Percentiles rank a stretch among this genome's conserved stretches.
These are phyloP conservation scores for Verticillium nonalfalfae DNA, from an alignment of 2,329 filamentous ascomycete species.

Conservation along the genomic window DNA sequence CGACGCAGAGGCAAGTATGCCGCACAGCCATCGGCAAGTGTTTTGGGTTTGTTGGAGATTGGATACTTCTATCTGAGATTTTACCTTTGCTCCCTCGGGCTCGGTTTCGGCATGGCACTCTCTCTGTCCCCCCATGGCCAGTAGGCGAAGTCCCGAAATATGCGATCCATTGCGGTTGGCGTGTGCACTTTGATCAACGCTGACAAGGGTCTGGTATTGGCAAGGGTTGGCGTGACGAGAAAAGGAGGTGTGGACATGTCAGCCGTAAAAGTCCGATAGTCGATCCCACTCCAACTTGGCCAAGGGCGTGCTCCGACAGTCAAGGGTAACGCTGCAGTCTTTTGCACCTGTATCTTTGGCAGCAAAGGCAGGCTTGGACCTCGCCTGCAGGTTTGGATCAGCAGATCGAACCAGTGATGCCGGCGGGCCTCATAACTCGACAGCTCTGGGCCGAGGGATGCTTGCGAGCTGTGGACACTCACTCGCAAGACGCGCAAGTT, in stretches of 20 bases:
- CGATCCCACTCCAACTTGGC: neutral
- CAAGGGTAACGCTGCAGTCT: neutral
- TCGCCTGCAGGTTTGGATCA: neutral
- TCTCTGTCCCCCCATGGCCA: neutral
- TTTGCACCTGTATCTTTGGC: neutral
- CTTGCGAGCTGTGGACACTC: neutral
- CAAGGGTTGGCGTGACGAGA: neutral
- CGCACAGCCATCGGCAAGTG: neutral
- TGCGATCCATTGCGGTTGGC: neutral
- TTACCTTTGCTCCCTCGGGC: neutral
- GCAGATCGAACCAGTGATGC: neutral
- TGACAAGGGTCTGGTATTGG: neutral
- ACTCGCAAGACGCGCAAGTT: neutral
- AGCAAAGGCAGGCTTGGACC: neutral
- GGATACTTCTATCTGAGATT: neutral
- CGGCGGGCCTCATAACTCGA: neutral
- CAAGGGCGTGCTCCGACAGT: neutral
- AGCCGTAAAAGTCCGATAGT: neutral
- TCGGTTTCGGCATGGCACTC: too few species aligned
- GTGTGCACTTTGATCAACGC: neutral
- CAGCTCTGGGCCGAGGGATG: neutral
- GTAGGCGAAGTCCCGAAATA: neutral
- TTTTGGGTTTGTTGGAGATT: neutral
- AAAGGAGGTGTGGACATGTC: neutral
- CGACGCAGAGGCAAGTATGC: neutral